Evolutionary conservation across 2,329 filamentous ascomycete species (phyloP), one percentile per base, ranked within the genome.

Genomic region (Xylariaceae sp.): DNA sequence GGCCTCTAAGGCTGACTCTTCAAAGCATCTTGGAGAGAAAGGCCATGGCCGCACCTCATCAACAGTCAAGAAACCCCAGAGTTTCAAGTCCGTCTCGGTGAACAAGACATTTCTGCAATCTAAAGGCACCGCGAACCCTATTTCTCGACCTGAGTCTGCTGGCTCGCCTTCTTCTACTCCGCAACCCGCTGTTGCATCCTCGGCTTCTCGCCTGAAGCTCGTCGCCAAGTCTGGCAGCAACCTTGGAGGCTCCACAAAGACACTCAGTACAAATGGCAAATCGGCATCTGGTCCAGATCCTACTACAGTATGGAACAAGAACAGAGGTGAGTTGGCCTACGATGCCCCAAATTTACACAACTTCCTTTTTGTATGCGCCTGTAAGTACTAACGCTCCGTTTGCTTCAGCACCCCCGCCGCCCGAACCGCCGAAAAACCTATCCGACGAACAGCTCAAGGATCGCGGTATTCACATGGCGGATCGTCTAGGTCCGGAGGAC

Each of bases 371-470:
- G n/a, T n/a, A 26, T 26, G 22, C 6, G 22, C 22, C 22, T 11
- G 11, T 11, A 11, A 26, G 11, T 26, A 11, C 22, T 26, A 11
- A 26, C 11, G 11, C 11, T 26, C 22, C 11, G 11, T 26, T 13
- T n/a, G 6, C 30, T 40, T 28, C 52, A 85, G 79, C 80, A 38
- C 71, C 73, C 6, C 76, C 81, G 39, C 74, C 76, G 6, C 81
- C 84, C 6, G 85, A 84, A 6, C 85, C 89, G 45, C 82, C 85
- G 4, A 89, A 88, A 62, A 87, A 89, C 59, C 81, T 89, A 44
- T 91, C 88, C 3, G 88, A 94, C 54, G 88, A 94, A 61, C 88
- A 94, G 60, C 73, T 94, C 57, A 85, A 89, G 61, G 87, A 89
- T 60, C 89, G 87, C 63, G 87, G 88, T 24, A 93, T 93, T 55